Conservation (phyloP, 768 basidiomycete genomes). For the Pisolithus albus region DNA sequence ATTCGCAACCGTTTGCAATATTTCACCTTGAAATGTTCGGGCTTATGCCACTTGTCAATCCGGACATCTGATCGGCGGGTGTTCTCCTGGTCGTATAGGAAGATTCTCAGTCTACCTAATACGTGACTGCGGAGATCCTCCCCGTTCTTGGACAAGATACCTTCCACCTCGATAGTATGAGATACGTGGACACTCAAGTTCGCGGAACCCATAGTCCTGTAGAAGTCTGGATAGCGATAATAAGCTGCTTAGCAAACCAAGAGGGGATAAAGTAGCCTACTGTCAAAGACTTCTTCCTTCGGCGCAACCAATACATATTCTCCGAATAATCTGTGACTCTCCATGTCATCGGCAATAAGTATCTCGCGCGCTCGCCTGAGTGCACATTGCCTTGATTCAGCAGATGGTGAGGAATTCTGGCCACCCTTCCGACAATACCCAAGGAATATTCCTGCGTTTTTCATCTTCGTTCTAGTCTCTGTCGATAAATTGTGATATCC, state of each 20-base stretch:
- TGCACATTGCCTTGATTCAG: slow-evolving; percentile 42
- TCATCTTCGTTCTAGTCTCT: slow-evolving; percentile 46
- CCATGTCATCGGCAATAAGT: slow-evolving; percentile 77
- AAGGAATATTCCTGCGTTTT: slow-evolving; percentile 57
- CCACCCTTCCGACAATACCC: slow-evolving; percentile 44
- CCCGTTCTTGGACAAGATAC: slow-evolving; percentile 24
- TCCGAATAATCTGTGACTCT: slow-evolving; percentile 66
- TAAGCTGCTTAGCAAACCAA: too few species aligned
- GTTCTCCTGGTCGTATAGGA: slow-evolving; percentile 77
- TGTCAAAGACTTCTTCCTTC: slow-evolving; percentile 85
- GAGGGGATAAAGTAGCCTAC: slow-evolving; percentile 26
- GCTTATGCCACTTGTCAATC: slow-evolving; percentile 50
- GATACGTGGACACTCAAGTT: slow-evolving; percentile 62
- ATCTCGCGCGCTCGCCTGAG: slow-evolving; percentile 59
- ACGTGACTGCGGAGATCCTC: slow-evolving; percentile 50
- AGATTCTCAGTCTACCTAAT: slow-evolving; percentile 74
- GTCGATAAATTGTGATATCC: slow-evolving; percentile 46
- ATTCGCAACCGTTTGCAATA: slow-evolving; percentile 55
- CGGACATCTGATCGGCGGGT: slow-evolving; percentile 44
- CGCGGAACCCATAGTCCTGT: slow-evolving; percentile 61
- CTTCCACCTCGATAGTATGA: slow-evolving; percentile 57
- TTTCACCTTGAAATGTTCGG: slow-evolving; percentile 56
- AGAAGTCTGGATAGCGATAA: slow-evolving; percentile 49
- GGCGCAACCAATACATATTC: slow-evolving; percentile 65
- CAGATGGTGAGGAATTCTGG: slow-evolving; percentile 23